Evolutionary conservation across 2,329 filamentous ascomycete genomes (phyloP).

Genomic region (Seiridium unicorne): DNA sequence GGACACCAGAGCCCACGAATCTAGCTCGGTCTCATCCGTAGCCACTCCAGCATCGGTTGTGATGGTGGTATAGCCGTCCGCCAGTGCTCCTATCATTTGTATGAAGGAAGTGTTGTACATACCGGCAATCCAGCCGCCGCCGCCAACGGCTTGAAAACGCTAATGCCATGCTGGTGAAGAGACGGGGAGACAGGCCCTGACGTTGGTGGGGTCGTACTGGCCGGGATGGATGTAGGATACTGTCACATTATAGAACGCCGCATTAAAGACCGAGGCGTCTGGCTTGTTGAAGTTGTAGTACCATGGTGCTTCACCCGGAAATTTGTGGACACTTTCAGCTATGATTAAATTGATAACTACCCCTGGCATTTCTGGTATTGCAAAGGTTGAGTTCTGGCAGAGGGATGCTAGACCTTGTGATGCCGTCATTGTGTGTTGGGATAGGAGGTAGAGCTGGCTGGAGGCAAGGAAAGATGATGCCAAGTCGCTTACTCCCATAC

Average conservation of each 20-base stretch:
- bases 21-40: slow-evolving; percentile 4
- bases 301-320: no score
- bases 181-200: not conserved
- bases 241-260: slow-evolving; percentile 2
- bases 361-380: no score
- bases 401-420: no score
- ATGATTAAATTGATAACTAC: no score
- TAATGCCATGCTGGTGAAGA: slow-evolving; percentile 22
- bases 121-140: slow-evolving; percentile 27
- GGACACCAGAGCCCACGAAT: slow-evolving; percentile 13
- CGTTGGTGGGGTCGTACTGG: not conserved
- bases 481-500: no score
- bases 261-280: not conserved
- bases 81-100: slow-evolving; percentile 16
- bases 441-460: no score
- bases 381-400: no score
- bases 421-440: no score
- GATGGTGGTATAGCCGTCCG: slow-evolving; percentile 23
- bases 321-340: no score
- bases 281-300: not conserved
- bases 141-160: slow-evolving; percentile 27
- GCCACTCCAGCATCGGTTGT: slow-evolving; percentile 24
- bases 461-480: no score
- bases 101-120: slow-evolving; percentile 13
- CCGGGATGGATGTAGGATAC: not conserved